Conservation (phyloP, 306 rosid genomes). For the Quillaja saponaria region DNA sequence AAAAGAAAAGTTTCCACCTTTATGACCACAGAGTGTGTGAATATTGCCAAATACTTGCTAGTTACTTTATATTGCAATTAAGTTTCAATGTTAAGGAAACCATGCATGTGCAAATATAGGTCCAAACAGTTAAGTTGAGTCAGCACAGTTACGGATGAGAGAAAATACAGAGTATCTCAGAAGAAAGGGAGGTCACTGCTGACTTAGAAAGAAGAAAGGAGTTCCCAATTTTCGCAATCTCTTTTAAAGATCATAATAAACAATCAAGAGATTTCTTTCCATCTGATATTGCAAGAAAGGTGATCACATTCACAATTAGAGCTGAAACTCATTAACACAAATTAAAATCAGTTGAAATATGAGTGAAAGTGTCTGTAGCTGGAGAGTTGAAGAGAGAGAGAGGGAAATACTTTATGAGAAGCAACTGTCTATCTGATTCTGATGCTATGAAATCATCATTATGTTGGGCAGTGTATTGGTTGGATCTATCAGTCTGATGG, state of each 20-base stretch:
- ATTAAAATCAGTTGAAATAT: background rate
- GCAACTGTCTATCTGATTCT: conserved; percentile 91
- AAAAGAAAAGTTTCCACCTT: no score
- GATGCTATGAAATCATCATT: conserved; percentile 82
- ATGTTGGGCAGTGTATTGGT: conserved; percentile 53
- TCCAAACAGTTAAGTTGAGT: background rate
- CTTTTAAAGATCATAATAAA: conserved; percentile 19
- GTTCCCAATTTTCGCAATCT: conserved; percentile 2
- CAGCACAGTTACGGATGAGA: no score
- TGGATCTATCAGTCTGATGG: conserved; percentile 53
- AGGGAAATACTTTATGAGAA: conserved; percentile 71
- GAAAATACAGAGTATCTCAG: no score
- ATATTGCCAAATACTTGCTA: no score
- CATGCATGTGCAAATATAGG: conserved; percentile 19
- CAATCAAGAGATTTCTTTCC: conserved; percentile 1
- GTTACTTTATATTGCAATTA: no score
- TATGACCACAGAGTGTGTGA: no score
- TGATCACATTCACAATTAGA: conserved; percentile 13
- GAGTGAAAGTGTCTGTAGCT: background rate
- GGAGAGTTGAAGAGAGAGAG: background rate
- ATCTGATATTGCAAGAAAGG: conserved; percentile 16
- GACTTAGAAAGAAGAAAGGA: conserved; percentile 17
- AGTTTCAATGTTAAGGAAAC: no score
- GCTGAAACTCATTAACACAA: conserved; percentile 18
- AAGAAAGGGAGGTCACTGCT: conserved; percentile 5